Evolutionary conservation across 495 filamentous ascomycete species (phyloP), one percentile per base, ranked within the genome.

Genomic region (Penicillium daleae): DNA sequence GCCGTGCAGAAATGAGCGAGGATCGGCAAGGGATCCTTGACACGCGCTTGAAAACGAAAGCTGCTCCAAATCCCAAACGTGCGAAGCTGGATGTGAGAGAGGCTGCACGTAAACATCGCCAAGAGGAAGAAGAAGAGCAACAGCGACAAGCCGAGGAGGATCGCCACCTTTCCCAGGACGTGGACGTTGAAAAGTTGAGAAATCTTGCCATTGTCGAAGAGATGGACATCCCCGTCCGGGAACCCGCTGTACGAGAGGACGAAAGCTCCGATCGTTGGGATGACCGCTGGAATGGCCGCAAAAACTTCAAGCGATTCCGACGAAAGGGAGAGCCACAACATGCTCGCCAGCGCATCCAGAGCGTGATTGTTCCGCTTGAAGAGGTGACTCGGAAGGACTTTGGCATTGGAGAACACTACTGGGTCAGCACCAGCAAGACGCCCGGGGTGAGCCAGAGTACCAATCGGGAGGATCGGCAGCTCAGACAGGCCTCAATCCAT

Each of bases 281-380:
- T 67, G 88, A 92, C 3, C 80, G 82, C 37, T 99, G 96, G 96
- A 97, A 97, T 70, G 95, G 96, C 0, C 85, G 94, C 6, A 96
- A 92, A 76, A 98, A 99, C 66, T 99, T 97, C 80, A 99, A 99
- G 75, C 89, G 85, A 65, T 99, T 99, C 65, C 84, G 86, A 4
- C 85, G 86, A 59, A 84, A 85, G 50, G 86, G 83, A 3, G 81
- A 80, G 1, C 76, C 81, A 6, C 66, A 61, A 21, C 72, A 66
- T 60, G 69, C 67, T 70, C 83, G 68, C 50, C 78, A 64, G 64
- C 83, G 62, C 63, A 81, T 82, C 6, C 80, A 83, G 59, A 81
- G 80, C 24, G 86, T 94, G 27, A 92, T 96, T 48, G 88, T 97
- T 31, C 80, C 82, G 0, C 77, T 97, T 17, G 91, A 95, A 61